Conservation (phyloP, 1,139 yeast species). For the Yamadazyma songkhlaensis region DNA sequence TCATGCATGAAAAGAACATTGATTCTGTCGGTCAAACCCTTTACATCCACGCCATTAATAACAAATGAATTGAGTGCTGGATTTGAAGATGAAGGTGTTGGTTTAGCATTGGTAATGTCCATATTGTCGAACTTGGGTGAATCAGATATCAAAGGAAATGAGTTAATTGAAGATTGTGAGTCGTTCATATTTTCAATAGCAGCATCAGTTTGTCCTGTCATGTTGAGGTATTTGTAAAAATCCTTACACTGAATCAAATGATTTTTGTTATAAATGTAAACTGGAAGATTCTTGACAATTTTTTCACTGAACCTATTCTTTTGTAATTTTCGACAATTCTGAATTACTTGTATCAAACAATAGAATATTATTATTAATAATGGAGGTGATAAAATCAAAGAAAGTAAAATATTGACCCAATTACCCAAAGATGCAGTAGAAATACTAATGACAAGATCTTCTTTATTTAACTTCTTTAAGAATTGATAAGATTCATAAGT, state of each 20-base stretch:
- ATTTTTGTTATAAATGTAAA: slow-evolving; percentile 36
- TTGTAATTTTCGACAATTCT: slow-evolving; percentile 26
- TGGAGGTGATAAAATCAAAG: slow-evolving; percentile 46
- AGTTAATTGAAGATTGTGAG: neutral
- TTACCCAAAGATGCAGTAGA: slow-evolving; percentile 38
- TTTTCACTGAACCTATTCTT: slow-evolving; percentile 29
- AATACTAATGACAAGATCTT: slow-evolving; percentile 18
- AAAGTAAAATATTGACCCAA: slow-evolving; percentile 38
- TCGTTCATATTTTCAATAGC: slow-evolving; percentile 8
- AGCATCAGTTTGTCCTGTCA: slow-evolving; percentile 21
- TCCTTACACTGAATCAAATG: slow-evolving; percentile 30
- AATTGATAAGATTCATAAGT: slow-evolving; percentile 33
- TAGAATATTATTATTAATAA: slow-evolving; percentile 37
- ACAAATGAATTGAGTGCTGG: slow-evolving; percentile 19
- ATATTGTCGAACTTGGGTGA: slow-evolving; percentile 1
- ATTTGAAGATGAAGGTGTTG: slow-evolving; percentile 21
- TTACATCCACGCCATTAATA: slow-evolving; percentile 34
- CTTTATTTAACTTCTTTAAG: slow-evolving; percentile 15
- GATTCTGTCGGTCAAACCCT: slow-evolving; percentile 17
- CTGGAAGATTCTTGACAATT: slow-evolving; percentile 36
- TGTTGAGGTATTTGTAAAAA: slow-evolving; percentile 27
- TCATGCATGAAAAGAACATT: slow-evolving; percentile 29
- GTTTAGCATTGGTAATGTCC: slow-evolving; percentile 7
- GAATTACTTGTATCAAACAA: slow-evolving; percentile 29
- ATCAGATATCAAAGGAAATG: neutral